Evolutionary conservation across 176 grass and related monocot species (phyloP), one percentile per base, ranked within the genome.

Genomic region (Coix lacrymajobi): DNA sequence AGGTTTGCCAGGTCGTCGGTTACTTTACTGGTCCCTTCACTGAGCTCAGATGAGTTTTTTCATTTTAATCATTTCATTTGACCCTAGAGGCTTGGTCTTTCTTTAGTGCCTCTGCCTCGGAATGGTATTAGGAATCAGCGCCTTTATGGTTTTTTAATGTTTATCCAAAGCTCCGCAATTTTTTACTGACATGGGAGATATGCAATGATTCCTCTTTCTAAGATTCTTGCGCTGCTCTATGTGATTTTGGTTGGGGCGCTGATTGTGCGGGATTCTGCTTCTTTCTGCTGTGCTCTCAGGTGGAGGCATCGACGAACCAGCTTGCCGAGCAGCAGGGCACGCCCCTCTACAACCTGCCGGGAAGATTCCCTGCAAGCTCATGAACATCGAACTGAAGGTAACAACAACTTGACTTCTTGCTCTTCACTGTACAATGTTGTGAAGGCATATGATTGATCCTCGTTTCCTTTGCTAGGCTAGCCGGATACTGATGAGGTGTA

Each of bases 401-500:
- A 54, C 26, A 81, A 62, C 70, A 31, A 8, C 14, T 28, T 41
- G 10, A 17, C 56, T 73, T 79, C 52, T 32, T 56, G 20, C 52
- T 71, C 29, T 43, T 78, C 22, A 71, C 24, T 61, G 16, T 79
- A 34, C 11, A 40, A 70, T 20, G 49, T 64, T 64, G 26, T 19
- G 34, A 34, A 69, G 65, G 30, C 38, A 52, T 24, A 7, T 54
- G 36, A 19, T 60, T 65, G 34, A 79, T 45, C 37, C 46, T 66
- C 45, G 29, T 80, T 69, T 78, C 60, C 5, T 19, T 91, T 66
- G n/a, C 24, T 86, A 97, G 92, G 95, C 95, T 12, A 97, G 78
- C 81, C 41, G 37, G 95, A 97, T 83, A 97, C 92, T 41, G 95
- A 97, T 78, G 95, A 97, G 86, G 95, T 94, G 77, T 97, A 87